A percentile compares a stretch with the other conserved stretches of the same genome.
These are phyloP conservation scores for Exophiala mesophila DNA, from an alignment of 2,329 filamentous ascomycete genomes.

Conservation along the genomic window DNA sequence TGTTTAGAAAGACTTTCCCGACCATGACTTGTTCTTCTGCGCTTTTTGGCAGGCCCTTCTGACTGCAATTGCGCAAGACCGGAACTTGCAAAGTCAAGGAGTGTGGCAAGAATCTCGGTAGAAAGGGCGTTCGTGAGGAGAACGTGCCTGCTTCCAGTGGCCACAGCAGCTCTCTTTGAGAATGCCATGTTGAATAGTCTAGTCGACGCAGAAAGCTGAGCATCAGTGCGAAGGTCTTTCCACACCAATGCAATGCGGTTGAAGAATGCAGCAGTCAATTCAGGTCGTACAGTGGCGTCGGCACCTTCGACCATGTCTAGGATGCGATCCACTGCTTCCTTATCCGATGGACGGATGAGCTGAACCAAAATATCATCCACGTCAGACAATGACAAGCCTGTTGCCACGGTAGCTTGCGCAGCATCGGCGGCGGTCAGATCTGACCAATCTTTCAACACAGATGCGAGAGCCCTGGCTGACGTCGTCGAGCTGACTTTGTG, in stretches of 20 bases:
- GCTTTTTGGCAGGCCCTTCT: conserved; percentile 69
- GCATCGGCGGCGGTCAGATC: conserved; percentile 50
- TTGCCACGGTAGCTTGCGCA: conserved; percentile 44
- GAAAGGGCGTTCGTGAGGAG: conserved; percentile 19
- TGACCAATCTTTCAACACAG: conserved; percentile 66
- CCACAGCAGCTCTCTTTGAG: conserved; percentile 26
- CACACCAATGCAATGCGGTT: conserved; percentile 66
- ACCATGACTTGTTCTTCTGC: conserved; percentile 72
- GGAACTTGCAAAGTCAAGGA: conserved; percentile 66
- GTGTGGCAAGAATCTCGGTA: conserved; percentile 54
- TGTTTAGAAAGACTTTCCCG: conserved; percentile 42
- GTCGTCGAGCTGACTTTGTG: conserved; percentile 66
- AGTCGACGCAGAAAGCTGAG: conserved; percentile 34
- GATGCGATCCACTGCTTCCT: conserved; percentile 53
- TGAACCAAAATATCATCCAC: conserved; percentile 51
- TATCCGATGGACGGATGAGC: conserved; percentile 52
- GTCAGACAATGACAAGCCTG: conserved; percentile 45
- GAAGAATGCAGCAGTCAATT: conserved; percentile 63
- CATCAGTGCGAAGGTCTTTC: conserved; percentile 44
- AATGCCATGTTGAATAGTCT: conserved; percentile 41
- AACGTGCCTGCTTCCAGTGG: conserved; percentile 17
- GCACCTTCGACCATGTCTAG: conserved; percentile 46
- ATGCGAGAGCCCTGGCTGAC: conserved; percentile 71
- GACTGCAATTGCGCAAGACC: conserved; percentile 66
- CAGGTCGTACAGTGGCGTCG: conserved; percentile 37